These are phyloP conservation scores for Coemansia sp. DNA, from an alignment of 192 early-diverging fungal genomes.

Conservation along the genomic window DNA sequence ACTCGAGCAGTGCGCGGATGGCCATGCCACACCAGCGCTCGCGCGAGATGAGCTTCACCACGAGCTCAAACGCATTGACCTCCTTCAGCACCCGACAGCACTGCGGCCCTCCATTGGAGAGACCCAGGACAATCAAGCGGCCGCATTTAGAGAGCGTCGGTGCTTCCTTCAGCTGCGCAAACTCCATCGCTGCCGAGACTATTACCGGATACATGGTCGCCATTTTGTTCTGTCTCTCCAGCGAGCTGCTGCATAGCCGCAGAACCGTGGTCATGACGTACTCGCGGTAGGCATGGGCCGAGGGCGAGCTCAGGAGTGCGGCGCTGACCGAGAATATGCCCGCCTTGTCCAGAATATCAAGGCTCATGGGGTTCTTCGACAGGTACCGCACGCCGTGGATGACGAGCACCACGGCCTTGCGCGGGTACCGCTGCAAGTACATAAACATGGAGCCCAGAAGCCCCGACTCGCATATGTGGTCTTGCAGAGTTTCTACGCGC, in stretches of 20 bases:
- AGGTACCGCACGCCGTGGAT: constrained; percentile 47
- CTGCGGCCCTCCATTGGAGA: constrained; percentile 39
- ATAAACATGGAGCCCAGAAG: constrained; percentile 34
- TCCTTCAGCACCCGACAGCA: constrained; percentile 54
- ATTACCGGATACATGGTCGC: constrained; percentile 35
- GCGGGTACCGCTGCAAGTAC: constrained; percentile 38
- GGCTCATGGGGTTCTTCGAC: constrained; percentile 52
- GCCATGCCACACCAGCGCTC: constrained; percentile 54
- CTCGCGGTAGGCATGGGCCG: constrained; percentile 44
- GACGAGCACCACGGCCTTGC: constrained; percentile 43
- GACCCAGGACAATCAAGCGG: constrained; percentile 38
- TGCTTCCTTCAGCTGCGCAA: constrained; percentile 38
- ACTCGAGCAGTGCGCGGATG: constrained; percentile 49
- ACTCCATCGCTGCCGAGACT: constrained; percentile 47
- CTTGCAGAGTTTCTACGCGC: constrained; percentile 38
- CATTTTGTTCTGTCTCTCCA: constrained; percentile 42
- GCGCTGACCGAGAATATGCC: constrained; percentile 45
- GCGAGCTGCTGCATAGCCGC: constrained; percentile 46
- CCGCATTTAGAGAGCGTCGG: constrained; percentile 44
- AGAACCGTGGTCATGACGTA: constrained; percentile 51
- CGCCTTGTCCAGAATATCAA: constrained; percentile 47
- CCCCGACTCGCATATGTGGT: constrained; percentile 45
- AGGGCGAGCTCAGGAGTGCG: constrained; percentile 29
- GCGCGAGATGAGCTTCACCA: constrained; percentile 54
- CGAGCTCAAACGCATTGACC: constrained; percentile 47